Evolutionary conservation across 2,329 filamentous ascomycete genomes (phyloP), one percentile per base, ranked within the genome.

Genomic region (Colletotrichum camelliae): DNA sequence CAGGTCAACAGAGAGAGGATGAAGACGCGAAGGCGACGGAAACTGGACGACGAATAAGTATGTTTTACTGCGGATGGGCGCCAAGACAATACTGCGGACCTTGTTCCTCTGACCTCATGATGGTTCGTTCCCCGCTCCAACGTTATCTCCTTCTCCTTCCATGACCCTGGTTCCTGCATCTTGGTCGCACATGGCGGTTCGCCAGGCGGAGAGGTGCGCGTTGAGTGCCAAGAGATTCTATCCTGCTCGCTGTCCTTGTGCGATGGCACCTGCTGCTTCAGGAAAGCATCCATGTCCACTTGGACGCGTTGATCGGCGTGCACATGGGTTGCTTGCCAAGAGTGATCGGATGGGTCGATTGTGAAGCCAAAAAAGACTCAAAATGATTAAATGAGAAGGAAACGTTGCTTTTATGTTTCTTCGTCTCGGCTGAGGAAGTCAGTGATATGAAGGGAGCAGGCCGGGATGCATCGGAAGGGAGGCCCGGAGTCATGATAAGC

Each of bases 241-340:
- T 68, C 60, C 70, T 65, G 33, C 24, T 60, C 4, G 43, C n/a
- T 39, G 39, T 27, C 52, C n/a, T 68, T 58, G 57, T 64, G 48
- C 64, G 43, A 75, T 75, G 70, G 35, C 73, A 75, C 73, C 73
- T 75, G 73, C 73, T 75, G 43, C 73, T 75, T 75, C 73, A 65
- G 73, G 73, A 65, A 75, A 75, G 15, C 37, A 55, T 29, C 64
- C 73, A 75, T 75, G 58, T 48, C 73, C 58, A 68, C 62, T 60
- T 68, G 64, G 70, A 73, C 70, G 43, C 64, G 70, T 58, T 9
- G 73, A 73, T 65, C 35, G 35, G 18, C 31, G n/a, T 33, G 9
- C n/a, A 37, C 58, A 70, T 55, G 29, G 37, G 37, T 8, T 57
- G 29, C 43, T 70, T 35, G 33, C 35, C 58, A 35, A 58, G 29